A percentile compares a stretch with the other conserved stretches of the same genome.
Conservation (phyloP, 768 basidiomycete species). For the Calocera viscosa region DNA sequence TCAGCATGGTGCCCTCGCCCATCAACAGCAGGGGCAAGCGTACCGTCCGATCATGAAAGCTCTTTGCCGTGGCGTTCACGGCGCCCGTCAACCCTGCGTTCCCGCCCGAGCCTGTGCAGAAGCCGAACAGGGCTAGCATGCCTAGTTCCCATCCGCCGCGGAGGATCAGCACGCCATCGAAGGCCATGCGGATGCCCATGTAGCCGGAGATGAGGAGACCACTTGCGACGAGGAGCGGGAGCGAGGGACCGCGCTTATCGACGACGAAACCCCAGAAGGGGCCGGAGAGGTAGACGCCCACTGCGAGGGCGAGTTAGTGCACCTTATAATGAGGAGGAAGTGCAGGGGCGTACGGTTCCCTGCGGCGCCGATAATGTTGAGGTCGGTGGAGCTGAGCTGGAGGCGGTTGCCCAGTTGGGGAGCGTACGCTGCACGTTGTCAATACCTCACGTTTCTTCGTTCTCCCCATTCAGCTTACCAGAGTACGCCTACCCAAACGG, state of each 20-base stretch:
- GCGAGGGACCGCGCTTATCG: constrained; percentile 53
- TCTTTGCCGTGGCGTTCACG: constrained; percentile 72
- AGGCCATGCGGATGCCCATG: constrained; percentile 56
- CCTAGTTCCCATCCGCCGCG: constrained; percentile 28
- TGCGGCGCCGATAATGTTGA: constrained; percentile 64
- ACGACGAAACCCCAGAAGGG: constrained; percentile 72
- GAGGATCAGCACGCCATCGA: constrained; percentile 37
- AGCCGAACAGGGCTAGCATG: constrained; percentile 49
- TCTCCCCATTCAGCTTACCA: constrained; percentile 21
- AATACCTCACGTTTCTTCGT: not conserved
- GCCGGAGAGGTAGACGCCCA: constrained; percentile 65
- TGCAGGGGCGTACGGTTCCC: constrained; percentile 46
- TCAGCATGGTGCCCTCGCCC: no score
- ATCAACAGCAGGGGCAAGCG: no score
- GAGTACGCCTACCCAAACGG: constrained; percentile 27
- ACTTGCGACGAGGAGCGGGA: constrained; percentile 48
- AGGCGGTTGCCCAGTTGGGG: constrained; percentile 75
- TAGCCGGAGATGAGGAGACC: constrained; percentile 58
- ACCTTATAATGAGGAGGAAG: not conserved
- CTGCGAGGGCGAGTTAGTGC: constrained; percentile 26
- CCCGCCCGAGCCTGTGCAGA: constrained; percentile 65
- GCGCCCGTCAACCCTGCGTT: constrained; percentile 57
- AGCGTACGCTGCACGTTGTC: constrained; percentile 48
- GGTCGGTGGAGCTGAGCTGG: constrained; percentile 60
- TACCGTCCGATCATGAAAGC: constrained; percentile 60